These are phyloP conservation scores for Monascus purpureus DNA, from an alignment of 495 filamentous ascomycete genomes.

Conservation along the genomic window DNA sequence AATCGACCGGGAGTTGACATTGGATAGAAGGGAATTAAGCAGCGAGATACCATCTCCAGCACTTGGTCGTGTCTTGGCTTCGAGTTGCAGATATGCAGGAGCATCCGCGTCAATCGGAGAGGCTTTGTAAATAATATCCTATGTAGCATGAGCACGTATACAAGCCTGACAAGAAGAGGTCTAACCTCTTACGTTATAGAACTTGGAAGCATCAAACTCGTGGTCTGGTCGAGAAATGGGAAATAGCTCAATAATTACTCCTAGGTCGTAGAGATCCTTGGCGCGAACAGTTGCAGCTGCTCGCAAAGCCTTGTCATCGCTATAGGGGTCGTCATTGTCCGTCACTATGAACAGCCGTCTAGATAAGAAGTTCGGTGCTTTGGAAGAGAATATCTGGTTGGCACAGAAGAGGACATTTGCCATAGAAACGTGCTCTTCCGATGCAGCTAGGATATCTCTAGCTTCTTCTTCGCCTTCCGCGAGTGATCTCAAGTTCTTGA, in stretches of 20 bases:
- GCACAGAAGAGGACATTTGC: slow-evolving; percentile 85
- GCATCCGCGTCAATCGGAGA: slow-evolving; percentile 53
- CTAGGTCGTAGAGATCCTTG: slow-evolving; percentile 90
- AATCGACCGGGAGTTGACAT: slow-evolving; percentile 80
- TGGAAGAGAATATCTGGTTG: slow-evolving; percentile 93
- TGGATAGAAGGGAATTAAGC: slow-evolving; percentile 69
- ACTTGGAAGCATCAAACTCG: slow-evolving; percentile 72
- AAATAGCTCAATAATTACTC: slow-evolving; percentile 86
- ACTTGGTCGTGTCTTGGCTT: slow-evolving; percentile 33
- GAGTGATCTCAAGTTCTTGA: slow-evolving; percentile 60
- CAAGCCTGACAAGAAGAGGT: neutral
- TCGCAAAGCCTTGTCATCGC: slow-evolving; percentile 49
- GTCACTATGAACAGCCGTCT: slow-evolving; percentile 89
- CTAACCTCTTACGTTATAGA: slow-evolving; percentile 62
- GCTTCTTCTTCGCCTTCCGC: slow-evolving; percentile 61
- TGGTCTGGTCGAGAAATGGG: slow-evolving; percentile 64
- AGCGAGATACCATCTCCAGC: slow-evolving; percentile 65
- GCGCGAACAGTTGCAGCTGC: slow-evolving; percentile 73
- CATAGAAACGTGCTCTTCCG: slow-evolving; percentile 62
- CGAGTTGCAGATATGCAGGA: slow-evolving; percentile 35
- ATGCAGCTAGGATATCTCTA: slow-evolving; percentile 48
- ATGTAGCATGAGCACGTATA: slow-evolving; percentile 2
- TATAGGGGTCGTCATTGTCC: slow-evolving; percentile 83
- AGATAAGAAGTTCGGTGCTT: slow-evolving; percentile 86
- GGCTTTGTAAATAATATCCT: slow-evolving; percentile 70